phyloP scores from a whole-genome alignment of 2,329 filamentous ascomycete genomes.

The Pyricularia pennisetigena region DNA sequence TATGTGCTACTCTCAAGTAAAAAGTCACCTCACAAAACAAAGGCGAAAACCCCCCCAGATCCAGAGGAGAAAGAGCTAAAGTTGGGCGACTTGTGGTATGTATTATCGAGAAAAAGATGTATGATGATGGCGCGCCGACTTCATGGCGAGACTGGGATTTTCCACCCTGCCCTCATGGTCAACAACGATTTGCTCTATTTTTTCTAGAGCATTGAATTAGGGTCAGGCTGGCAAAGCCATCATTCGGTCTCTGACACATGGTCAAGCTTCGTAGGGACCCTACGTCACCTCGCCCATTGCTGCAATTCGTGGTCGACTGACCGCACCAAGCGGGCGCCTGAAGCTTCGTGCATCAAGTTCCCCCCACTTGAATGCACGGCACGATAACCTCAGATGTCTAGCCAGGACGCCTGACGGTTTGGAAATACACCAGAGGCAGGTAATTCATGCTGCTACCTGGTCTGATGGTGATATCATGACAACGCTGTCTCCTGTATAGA shows the following conservation, averaged over 20 bases:
- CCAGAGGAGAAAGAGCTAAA: neutral
- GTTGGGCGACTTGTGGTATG: neutral
- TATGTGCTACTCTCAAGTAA: too few species aligned
- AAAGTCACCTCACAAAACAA: neutral
- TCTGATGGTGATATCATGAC: conserved; percentile 5
- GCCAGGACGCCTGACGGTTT: neutral
- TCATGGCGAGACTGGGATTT: neutral
- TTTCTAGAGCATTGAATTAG: neutral
- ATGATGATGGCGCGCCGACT: neutral
- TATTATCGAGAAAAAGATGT: neutral
- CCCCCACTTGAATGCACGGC: neutral
- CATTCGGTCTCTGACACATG: neutral
- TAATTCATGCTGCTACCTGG: neutral
- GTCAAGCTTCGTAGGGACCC: neutral
- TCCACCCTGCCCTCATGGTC: neutral
- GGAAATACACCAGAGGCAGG: neutral
- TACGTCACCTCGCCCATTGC: neutral
- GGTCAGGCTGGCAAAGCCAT: neutral
- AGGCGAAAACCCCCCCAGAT: neutral
- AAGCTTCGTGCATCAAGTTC: neutral
- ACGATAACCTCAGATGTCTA: neutral
- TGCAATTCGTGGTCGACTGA: neutral
- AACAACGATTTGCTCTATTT: neutral
- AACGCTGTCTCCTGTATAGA: conserved; percentile 15
- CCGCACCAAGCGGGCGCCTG: neutral